phyloP scores from a whole-genome alignment of 345 rosid genomes.

The Eucalyptus curtisii region DNA sequence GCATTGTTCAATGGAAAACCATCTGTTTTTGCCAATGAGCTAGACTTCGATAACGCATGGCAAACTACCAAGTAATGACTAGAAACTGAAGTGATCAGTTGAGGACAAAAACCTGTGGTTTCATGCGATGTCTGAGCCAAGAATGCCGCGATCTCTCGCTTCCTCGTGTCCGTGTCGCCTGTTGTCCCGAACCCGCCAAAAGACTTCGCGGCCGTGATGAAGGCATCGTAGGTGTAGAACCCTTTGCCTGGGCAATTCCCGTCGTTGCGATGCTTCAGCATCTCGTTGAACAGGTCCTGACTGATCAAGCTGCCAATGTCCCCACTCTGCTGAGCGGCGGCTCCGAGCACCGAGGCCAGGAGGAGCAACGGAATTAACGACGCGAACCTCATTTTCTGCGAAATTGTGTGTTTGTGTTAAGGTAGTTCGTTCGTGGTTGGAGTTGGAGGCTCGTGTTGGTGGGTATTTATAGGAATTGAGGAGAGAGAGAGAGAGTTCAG shows the following conservation, averaged over 20 bases:
- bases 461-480: not conserved
- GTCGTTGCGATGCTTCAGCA: conserved; percentile 4
- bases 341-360: not conserved
- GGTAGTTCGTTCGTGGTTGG: not conserved
- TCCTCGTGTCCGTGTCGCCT: not conserved
- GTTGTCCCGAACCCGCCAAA: not conserved
- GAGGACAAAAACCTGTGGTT: not conserved
- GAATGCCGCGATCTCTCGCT: conserved; percentile 5
- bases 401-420: not conserved
- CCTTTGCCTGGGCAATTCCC: not conserved
- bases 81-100: not conserved
- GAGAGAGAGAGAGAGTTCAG: not conserved
- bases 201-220: not conserved
- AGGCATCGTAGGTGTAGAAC: conserved; percentile 4
- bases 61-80: not conserved
- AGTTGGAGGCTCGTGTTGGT: not conserved
- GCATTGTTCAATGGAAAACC: not conserved
- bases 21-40: not conserved
- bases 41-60: not conserved
- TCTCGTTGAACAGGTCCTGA: not conserved
- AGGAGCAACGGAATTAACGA: not conserved
- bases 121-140: conserved; percentile 5
- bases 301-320: not conserved
- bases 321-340: not conserved
- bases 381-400: not conserved